Evolutionary conservation across 371 early-diverging fungal species (phyloP), one percentile per base, ranked within the genome.

Genomic region (Batrachochytrium dendrobatidis): DNA sequence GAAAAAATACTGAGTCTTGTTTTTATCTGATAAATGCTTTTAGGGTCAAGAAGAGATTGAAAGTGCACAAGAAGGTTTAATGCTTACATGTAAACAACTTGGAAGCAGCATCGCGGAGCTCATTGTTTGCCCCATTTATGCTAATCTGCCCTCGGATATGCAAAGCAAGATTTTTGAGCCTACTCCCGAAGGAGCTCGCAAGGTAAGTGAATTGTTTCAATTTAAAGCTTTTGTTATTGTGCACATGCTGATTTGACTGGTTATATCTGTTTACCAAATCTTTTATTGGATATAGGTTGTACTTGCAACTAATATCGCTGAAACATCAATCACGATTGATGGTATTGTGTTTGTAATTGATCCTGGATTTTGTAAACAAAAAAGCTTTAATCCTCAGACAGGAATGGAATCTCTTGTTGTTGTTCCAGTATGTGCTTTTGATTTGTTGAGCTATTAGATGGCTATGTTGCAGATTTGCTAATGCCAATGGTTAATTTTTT

Each of bases 251-350:
- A 39, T 48, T n/a, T 3, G 51, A 24, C 30, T 22, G 5, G 51
- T 4, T 3, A 24, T 24, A 7, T 28, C n/a, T 24, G 51, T 24
- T 4, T 6, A 32, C 12, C 39, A 63, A 33, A 28, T 53, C 25
- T 72, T 1, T 50, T 25, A 5, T 30, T 18, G n/a, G 22, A 12
- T 18, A 7, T 61, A 77, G 67, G 85, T 99, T n/a, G 95, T 99
- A 48, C 72, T 99, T 29, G 92, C 98, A 6, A 99, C 99, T 25
- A 99, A 99, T 71, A 99, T 99, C 75, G 99, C 99, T 24, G 99
- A 99, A 70, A 99, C 99, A 0, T 95, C 96, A 2, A 89, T 99
- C 60, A 99, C 99, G 1, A 98, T 99, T 54, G 94, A 95, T 66
- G 92, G 93, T 20, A 76, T 88, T 56, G 79, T 79, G 22, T 86